Evolutionary conservation across 371 early-diverging fungal species (phyloP).

Genomic region (Vairimorpha apis): DNA sequence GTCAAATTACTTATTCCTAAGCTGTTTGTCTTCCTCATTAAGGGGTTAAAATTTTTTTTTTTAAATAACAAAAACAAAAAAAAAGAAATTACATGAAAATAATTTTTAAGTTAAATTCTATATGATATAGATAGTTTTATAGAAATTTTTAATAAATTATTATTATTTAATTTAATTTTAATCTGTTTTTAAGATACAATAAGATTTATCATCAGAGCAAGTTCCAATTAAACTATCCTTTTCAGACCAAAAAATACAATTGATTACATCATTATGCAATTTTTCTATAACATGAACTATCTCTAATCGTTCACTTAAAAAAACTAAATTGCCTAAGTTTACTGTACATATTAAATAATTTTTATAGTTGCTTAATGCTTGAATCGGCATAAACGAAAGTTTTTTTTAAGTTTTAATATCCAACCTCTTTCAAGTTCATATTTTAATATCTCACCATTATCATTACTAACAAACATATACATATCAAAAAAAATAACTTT

Average conservation of each 20-base stretch:
- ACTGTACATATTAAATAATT: not conserved
- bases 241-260: conserved; percentile 7
- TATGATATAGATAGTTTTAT: too few relatives aligned
- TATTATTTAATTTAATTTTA: too few relatives aligned
- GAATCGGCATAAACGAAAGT: conserved; percentile 35
- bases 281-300: conserved; percentile 9
- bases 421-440: conserved; percentile 42
- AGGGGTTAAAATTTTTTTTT: not conserved
- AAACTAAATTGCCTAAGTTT: conserved; percentile 22
- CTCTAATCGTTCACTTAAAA: conserved; percentile 17
- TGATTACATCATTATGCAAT: conserved; percentile 20
- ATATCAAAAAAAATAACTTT: conserved; percentile 23
- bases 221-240: conserved; percentile 1
- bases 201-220: not conserved
- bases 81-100: too few relatives aligned
- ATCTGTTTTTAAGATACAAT: not conserved
- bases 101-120: too few relatives aligned
- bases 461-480: conserved; percentile 33
- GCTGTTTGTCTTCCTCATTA: conserved; percentile 31
- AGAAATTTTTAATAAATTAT: too few relatives aligned
- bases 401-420: conserved; percentile 6
- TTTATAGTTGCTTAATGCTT: conserved; percentile 9
- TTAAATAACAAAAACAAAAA: conserved; percentile 1
- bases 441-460: conserved; percentile 40
- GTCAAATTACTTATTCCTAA: conserved; percentile 34